Base-by-base conservation (phyloP, 768 basidiomycete species). In the Gloeophyllum trabeum region DNA sequence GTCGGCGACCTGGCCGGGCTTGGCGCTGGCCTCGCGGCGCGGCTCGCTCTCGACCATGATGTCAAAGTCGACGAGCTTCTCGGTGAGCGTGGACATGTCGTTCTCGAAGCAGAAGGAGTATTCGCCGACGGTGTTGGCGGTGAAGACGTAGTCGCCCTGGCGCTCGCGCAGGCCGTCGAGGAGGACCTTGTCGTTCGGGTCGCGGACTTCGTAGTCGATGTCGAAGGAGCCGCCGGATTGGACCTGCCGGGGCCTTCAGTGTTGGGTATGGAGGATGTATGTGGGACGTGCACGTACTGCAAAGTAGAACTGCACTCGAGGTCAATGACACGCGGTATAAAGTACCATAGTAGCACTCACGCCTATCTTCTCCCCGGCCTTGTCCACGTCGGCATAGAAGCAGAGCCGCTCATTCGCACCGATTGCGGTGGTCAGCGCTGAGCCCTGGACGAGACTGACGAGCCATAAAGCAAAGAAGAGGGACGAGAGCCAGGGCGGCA, bases 41-140 rank as follows among this genome's bases (percentile, higher is more conserved):
- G 96, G 96, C 57, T 98, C 94, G 46, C 85, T 91, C 71, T 99
- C 96, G 37, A 91, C 90, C 91, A 97, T 93, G 62, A 99, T 98
- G 61, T 89, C 85, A 57, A 91, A 86, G 63, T 91, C 88, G 53
- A 99, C 75, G 37, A 98, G 75, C 61, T 98, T 98, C 64, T 91
- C 89, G 10, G 88, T 85, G 50, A 96, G 71, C 3, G 89, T 88
- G 20, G 84, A 87, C 73, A 94, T 94, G 67, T 97, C 93, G 60
- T 99, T 99, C 58, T 91, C 87, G 59, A 98, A 96, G 66, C 94
- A 98, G 69, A 99, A 98, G 4, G 93, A 60, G 57, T 90, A 91
- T 72, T 91, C 88, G 51, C 88, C 88, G 58, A 81, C 72, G 16
- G 75, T 75, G 63, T 96, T 94, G 16, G 91, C 96, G 3, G 96